A percentile compares a stretch with the other conserved stretches of the same genome.
phyloP scores from a whole-genome alignment of 2,329 filamentous ascomycete genomes.

The Colletotrichum sublineola region DNA sequence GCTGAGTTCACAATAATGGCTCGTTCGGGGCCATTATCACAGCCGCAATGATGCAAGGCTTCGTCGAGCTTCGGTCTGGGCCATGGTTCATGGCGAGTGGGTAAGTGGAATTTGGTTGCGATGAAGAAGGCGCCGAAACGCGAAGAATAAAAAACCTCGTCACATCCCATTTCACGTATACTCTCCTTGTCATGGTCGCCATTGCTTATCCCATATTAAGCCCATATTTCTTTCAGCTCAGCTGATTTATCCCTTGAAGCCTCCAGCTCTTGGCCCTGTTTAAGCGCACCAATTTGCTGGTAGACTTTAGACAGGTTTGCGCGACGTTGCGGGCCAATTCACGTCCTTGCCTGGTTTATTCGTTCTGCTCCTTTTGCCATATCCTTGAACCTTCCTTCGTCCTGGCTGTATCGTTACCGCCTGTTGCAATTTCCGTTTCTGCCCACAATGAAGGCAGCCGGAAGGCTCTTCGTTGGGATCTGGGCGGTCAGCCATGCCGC shows the following conservation, averaged over 20 bases:
- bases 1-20: conserved; percentile 6
- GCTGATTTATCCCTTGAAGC: not conserved
- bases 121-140: not conserved
- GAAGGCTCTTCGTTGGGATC: conserved; percentile 11
- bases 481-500: conserved; percentile 16
- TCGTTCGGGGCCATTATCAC: conserved; percentile 5
- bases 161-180: conserved; percentile 9
- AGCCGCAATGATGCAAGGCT: conserved; percentile 13
- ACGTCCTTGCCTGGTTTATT: not conserved
- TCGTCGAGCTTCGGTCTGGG: not conserved
- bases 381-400: not conserved
- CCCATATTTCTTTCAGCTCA: not conserved
- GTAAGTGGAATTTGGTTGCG: not conserved
- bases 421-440: not conserved
- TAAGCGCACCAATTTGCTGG: not conserved
- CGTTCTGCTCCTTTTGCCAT: not conserved
- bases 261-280: not conserved
- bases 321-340: not conserved
- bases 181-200: too few species aligned
- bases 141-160: conserved; percentile 19
- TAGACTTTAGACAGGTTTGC: not conserved
- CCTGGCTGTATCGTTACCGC: not conserved
- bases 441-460: conserved; percentile 19
- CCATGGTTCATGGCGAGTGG: not conserved
- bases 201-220: not conserved